Base-by-base conservation (phyloP, 768 basidiomycete genomes). In the Boletus bicolor region DNA sequence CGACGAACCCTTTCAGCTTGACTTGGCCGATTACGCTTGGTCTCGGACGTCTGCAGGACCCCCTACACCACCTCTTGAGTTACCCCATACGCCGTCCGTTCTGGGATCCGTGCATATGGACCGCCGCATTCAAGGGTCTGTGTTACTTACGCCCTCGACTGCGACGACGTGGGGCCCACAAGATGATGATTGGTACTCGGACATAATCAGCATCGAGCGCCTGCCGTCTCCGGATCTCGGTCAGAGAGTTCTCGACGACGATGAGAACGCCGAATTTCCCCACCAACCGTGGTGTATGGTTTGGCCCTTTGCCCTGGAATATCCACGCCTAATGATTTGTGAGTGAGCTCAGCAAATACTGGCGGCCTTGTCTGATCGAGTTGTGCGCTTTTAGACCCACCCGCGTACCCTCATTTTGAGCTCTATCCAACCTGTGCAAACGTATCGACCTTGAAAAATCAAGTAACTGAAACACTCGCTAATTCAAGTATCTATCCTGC, bases 1-100 rank as follows among this genome's bases (percentile, higher is more conserved):
- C 2, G 61, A 65, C 14, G 65, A 64, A n/a, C 71, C 72, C 24
- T 72, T 76, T 12, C 79, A 78, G 55, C 71, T 87, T 51, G 78
- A 85, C 58, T 68, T 86, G 30, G 82, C 82, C 42, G 87, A 89
- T 59, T 91, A 79, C 63, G 65, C 77, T 9, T 91, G 87, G 84
- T 87, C 87, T 9, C 76, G 82, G 26, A 84, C 86, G 8, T 89
- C 88, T 7, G 69, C 71, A 3, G 88, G 89, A n/a, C 89, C 88
- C 21, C 72, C 71, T 34, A 78, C 77, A 47, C 68, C 70, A 49
- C 75, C 77, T 43, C 67, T 72, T 12, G 66, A 75, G 34, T 79
- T 78, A 3, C 68, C 74, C 11, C 49, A 69, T 7, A 73, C 75
- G 10, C 75, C 70, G 57, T 70, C 71, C 55, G 72, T 71, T 41